Base-by-base conservation (phyloP, 306 rosid species). In the Quercus wislizeni region DNA sequence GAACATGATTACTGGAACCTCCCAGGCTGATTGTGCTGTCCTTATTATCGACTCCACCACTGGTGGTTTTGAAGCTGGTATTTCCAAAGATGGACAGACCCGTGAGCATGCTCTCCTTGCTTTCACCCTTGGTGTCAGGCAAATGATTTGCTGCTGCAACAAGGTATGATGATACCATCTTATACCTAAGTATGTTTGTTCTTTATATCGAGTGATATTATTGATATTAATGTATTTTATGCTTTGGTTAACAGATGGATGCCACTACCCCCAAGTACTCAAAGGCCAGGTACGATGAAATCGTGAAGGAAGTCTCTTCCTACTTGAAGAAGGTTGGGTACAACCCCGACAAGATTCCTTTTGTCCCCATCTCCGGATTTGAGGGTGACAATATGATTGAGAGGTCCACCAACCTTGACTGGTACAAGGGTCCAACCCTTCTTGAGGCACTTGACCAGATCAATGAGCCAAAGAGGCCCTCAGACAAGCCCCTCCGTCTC, bases 381-480 rank as follows among this genome's bases (percentile, higher is more conserved):
- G 98, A 93, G 82, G 98, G 98, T 35, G 97, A 93, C 69, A 93
- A 93, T 87, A 91, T 93, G 98, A 93, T 93, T 61, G 94, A 93
- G 88, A 86, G 96, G 82, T 91, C 97, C 6, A 91, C 91, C 35
- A 93, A 93, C 86, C 97, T 93, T 14, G 98, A 93, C 83, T 93
- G 98, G 98, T 93, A 93, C 88, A 93, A 93, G 93, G 98, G 97
- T 12, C 98, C 98, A 28, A 93, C 97, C 54, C 95, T 93, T 73
- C 97, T 93, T 21, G 97, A 91, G 35, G 97, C 98, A 25, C 98
- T 93, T 54, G 98, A 93, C 84, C 19, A 69, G 81, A 79, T 93
- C 82, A 70, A 58, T 0, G 98, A 93, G 85, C 98, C 98, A 12
- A 93, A 91, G 89, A 89, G 98, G 71, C 98, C 98, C 20, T 17